A percentile compares a stretch with the other conserved stretches of the same genome.
Evolutionary conservation across 148 eudicot species (phyloP).

Genomic region (Rhododendron henanense): DNA sequence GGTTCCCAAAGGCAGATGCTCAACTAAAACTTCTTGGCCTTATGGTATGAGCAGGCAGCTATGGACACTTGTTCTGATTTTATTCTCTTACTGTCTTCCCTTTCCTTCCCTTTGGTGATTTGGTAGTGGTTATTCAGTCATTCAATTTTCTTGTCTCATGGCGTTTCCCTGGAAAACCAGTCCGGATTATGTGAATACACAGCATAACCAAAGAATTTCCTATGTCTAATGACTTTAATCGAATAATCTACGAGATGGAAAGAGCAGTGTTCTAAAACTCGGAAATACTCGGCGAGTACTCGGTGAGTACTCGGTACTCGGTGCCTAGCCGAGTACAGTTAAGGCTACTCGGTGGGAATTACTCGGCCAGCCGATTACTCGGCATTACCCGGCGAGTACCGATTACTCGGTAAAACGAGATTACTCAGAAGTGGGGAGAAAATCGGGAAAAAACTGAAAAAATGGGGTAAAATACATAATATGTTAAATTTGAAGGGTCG

Average conservation of each 20-base stretch:
- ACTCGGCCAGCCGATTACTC: too few species aligned
- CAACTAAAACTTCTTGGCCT: constrained; percentile 77
- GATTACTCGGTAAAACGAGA: too few species aligned
- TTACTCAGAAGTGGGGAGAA: too few species aligned
- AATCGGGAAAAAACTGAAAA: too few species aligned
- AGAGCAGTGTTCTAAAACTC: too few species aligned
- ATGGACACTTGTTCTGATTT: not conserved
- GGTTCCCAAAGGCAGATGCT: constrained; percentile 70
- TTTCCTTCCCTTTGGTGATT: not conserved
- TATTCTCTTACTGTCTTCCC: not conserved
- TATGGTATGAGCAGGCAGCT: constrained; percentile 37
- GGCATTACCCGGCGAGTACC: too few species aligned
- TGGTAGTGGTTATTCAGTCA: not conserved
- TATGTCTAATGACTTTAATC: not conserved
- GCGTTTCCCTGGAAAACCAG: not conserved
- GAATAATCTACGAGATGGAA: not conserved
- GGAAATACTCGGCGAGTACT: too few species aligned
- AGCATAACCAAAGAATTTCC: not conserved
- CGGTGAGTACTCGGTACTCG: too few species aligned
- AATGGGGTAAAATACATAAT: too few species aligned
- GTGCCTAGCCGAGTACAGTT: too few species aligned
- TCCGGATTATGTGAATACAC: not conserved
- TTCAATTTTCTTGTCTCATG: not conserved
- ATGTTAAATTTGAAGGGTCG: too few species aligned
- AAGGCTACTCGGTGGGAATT: too few species aligned